Evolutionary conservation across 2,329 filamentous ascomycete species (phyloP), one percentile per base, ranked within the genome.

Genomic region (Neonectria punicea): DNA sequence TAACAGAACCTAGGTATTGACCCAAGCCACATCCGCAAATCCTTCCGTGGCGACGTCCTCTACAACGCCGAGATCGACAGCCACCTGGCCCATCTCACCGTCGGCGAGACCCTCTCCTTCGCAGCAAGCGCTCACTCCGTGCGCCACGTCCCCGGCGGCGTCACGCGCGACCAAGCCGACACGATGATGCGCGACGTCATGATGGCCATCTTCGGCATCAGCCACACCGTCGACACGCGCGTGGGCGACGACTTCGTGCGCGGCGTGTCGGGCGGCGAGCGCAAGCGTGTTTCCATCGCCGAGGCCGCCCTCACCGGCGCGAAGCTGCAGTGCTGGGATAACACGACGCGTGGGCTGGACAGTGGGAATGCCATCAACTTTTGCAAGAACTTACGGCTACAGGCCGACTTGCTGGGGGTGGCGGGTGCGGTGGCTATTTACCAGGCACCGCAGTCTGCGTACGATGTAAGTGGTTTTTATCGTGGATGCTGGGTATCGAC

Each of bases 201-300:
- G 61, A 80, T 94, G 76, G 90, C 89, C 71, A 92, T 94, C 79
- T 94, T 94, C 66, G 91, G 91, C 2, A 93, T 94, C 62, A 85
- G 82, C 7, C 92, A 94, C 72, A 93, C 92, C 0, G 87, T 87
- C 69, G 85, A 92, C 69, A 94, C 92, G 0, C 82, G 87, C 0
- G 91, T 94, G 2, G 92, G 92, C 16, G 88, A 93, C 69, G 88
- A 91, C 66, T 84, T 80, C 68, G 85, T 91, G 5, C 86, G 91
- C 43, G 92, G 92, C 74, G 90, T 94, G 0, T 92, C 89, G 53
- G 92, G 92, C 68, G 92, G 92, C 55, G 92, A 95, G 78, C 83
- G 92, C 10, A 94, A 94, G 77, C 89, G 92, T 71, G 91, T 93
- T 8, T 90, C 89, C 34, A 93, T 94, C 68, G 91, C 91, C 0